phyloP scores from a whole-genome alignment of 139 green algal genomes.

The Coelastrella sp. region DNA sequence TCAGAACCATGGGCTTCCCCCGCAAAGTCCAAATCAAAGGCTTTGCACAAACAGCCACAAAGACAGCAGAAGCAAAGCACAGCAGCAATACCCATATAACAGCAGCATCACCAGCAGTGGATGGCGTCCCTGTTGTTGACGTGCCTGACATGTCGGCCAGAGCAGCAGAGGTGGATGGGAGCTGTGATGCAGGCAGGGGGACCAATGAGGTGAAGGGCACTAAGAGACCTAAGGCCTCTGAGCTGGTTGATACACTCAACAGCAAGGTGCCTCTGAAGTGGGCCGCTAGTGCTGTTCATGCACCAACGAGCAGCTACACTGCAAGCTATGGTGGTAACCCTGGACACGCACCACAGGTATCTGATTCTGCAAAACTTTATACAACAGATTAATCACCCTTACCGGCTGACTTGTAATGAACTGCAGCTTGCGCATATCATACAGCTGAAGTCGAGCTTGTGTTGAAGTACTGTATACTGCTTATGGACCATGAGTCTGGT shows the following conservation, averaged over 20 bases:
- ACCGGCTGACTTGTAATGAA: too few species aligned
- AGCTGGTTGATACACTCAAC: constrained; percentile 36
- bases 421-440: too few species aligned
- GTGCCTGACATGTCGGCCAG: too few species aligned
- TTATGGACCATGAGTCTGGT: too few species aligned
- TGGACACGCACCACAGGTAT: constrained; percentile 8
- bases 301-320: constrained; percentile 22
- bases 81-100: too few species aligned
- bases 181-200: not conserved
- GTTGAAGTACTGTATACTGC: too few species aligned
- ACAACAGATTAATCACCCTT: not conserved
- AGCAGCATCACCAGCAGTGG: too few species aligned
- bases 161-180: too few species aligned
- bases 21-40: constrained; percentile 40
- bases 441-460: too few species aligned
- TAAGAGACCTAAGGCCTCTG: constrained; percentile 2
- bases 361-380: too few species aligned
- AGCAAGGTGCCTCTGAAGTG: constrained; percentile 46
- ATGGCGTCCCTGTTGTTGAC: too few species aligned
- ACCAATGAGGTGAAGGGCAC: not conserved
- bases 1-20: constrained; percentile 38
- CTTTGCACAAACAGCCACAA: not conserved
- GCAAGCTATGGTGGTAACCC: constrained; percentile 3
- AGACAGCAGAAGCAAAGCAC: not conserved
- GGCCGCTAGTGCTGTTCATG: not conserved